These are phyloP conservation scores for Rhodosporidiobolus sp. DNA, from an alignment of 768 basidiomycete species.

Conservation along the genomic window DNA sequence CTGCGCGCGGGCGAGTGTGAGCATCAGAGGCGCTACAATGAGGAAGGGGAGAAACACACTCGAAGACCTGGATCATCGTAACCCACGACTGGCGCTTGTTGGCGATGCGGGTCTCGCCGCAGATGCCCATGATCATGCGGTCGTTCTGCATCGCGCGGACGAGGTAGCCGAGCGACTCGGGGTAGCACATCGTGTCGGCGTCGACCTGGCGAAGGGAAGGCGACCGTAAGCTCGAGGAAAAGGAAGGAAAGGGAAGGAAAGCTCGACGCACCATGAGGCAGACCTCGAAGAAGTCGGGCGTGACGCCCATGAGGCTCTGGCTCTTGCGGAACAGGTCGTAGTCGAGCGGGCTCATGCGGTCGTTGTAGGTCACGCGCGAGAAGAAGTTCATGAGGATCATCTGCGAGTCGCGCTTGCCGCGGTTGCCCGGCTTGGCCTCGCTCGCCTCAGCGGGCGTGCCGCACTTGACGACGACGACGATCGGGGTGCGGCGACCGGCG, in stretches of 20 bases:
- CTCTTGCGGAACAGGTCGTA: slow-evolving; percentile 97
- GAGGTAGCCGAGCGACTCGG: slow-evolving; percentile 79
- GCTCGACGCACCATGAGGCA: slow-evolving; percentile 77
- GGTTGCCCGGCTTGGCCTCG: slow-evolving; percentile 94
- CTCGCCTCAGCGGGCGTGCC: slow-evolving; percentile 81
- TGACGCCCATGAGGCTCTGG: slow-evolving; percentile 95
- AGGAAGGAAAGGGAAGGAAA: neutral
- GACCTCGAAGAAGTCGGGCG: slow-evolving; percentile 97
- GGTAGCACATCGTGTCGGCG: slow-evolving; percentile 94
- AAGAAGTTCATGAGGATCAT: slow-evolving; percentile 99
- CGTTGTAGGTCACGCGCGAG: slow-evolving; percentile 97
- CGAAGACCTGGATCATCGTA: slow-evolving; percentile 95
- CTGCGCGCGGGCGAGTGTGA: neutral
- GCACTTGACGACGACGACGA: slow-evolving; percentile 91
- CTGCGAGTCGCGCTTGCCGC: slow-evolving; percentile 97
- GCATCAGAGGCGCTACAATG: too few species aligned
- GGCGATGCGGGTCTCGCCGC: slow-evolving; percentile 96
- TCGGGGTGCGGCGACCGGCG: slow-evolving; percentile 86
- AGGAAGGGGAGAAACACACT: slow-evolving; percentile 47
- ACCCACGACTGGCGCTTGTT: slow-evolving; percentile 99
- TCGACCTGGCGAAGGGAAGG: slow-evolving; percentile 66
- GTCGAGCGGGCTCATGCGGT: slow-evolving; percentile 95
- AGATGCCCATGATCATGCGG: slow-evolving; percentile 97
- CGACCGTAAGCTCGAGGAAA: slow-evolving; percentile 1
- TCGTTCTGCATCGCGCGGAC: slow-evolving; percentile 99